Evolutionary conservation across 78 protist species (phyloP).

Genomic region (Bodo saltans): DNA sequence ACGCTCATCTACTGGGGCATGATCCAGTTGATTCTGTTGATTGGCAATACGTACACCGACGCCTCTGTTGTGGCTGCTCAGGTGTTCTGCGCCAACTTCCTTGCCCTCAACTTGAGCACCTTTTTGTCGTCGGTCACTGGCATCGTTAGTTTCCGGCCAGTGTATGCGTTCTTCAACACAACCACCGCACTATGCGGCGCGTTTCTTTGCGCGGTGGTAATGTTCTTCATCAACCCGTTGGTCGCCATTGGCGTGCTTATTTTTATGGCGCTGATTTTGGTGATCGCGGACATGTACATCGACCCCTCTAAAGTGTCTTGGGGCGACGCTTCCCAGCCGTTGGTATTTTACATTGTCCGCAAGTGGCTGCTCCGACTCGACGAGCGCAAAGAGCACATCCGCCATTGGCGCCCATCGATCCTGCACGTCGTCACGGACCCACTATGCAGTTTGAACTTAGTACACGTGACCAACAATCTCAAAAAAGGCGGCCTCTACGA

Average conservation of each 20-base stretch:
- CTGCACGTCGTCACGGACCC: conserved; percentile 25
- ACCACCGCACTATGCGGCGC: conserved; percentile 49
- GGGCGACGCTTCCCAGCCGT: conserved; percentile 63
- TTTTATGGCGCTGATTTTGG: conserved; percentile 7
- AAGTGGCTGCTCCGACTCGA: conserved; percentile 51
- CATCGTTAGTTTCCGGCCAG: conserved; percentile 57
- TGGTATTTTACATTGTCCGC: conserved; percentile 58
- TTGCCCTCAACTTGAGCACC: conserved; percentile 63
- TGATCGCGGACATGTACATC: background rate
- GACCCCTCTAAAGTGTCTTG: conserved; percentile 7
- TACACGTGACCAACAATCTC: conserved; percentile 48
- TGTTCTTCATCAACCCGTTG: conserved; percentile 37
- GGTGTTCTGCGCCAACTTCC: conserved; percentile 58
- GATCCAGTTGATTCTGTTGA: conserved; percentile 12
- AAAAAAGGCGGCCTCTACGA: conserved; percentile 66
- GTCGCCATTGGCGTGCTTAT: conserved; percentile 1
- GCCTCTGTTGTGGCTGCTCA: conserved; percentile 67
- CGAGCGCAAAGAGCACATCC: conserved; percentile 37
- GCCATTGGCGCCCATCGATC: conserved; percentile 51
- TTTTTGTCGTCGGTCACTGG: conserved; percentile 39
- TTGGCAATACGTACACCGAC: conserved; percentile 51
- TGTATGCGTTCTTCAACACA: conserved; percentile 25
- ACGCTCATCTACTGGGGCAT: background rate
- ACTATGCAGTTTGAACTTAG: background rate
- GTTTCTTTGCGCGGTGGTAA: conserved; percentile 41